Evolutionary conservation across 495 filamentous ascomycete species (phyloP).

Genomic region (Cercophora scortea): DNA sequence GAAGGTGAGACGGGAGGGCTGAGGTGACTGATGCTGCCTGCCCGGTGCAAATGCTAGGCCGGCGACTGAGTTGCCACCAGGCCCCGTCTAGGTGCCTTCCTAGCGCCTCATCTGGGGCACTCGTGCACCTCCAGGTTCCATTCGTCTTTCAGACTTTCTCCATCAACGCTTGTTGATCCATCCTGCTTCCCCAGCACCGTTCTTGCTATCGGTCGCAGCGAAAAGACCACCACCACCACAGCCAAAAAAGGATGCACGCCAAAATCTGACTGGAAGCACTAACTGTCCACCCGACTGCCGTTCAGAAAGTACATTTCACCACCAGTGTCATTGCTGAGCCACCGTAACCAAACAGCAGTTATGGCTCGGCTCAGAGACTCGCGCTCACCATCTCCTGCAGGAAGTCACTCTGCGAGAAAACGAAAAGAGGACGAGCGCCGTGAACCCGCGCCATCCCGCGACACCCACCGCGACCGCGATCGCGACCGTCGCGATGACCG

Average conservation of each 20-base stretch:
- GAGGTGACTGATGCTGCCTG: too few species aligned
- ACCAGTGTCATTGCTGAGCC: conserved; percentile 48
- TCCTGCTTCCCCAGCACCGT: neutral
- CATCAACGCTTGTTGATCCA: neutral
- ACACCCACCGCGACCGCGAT: conserved; percentile 51
- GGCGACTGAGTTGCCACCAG: too few species aligned
- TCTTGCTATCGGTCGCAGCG: neutral
- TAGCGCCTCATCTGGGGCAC: too few species aligned
- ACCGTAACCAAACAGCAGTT: conserved; percentile 34
- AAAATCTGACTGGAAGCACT: conserved; percentile 4
- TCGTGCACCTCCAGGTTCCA: too few species aligned
- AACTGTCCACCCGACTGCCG: conserved; percentile 20
- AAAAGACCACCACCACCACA: neutral
- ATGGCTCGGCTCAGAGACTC: conserved; percentile 89
- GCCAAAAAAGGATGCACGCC: neutral
- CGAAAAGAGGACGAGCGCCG: conserved; percentile 73
- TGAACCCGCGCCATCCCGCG: conserved; percentile 47
- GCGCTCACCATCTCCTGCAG: conserved; percentile 95
- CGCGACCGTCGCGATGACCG: conserved; percentile 46
- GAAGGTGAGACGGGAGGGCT: too few species aligned
- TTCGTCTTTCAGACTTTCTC: neutral
- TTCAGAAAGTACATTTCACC: conserved; percentile 52
- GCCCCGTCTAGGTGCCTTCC: too few species aligned
- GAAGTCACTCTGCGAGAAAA: conserved; percentile 72
- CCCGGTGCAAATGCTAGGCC: too few species aligned